Base-by-base conservation (phyloP, 345 rosid species). In the Arabidopsis arenosa region DNA sequence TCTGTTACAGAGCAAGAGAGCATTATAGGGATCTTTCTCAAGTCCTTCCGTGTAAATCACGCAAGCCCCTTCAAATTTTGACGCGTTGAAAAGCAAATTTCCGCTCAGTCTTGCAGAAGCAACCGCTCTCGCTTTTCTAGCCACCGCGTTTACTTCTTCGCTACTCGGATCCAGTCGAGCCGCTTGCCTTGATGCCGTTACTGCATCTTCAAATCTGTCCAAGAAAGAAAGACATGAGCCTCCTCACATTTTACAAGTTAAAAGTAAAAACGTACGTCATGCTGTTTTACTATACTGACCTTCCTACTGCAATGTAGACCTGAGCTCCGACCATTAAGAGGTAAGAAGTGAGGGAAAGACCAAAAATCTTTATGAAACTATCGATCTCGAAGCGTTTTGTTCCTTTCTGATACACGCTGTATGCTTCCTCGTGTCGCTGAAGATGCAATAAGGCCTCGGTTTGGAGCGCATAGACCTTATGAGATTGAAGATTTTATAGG, bases 1-100 rank as follows among this genome's bases (percentile, higher is more conserved):
- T 78, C 99, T 89, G 74, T 94, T 94, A 79, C 97, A 88, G 0
- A 94, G 83, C 81, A 94, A 80, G 52, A 92, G 80, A n/a, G 99
- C 84, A 83, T 87, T 95, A 62, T 72, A 67, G 0, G 96, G 89
- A 9, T 88, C 96, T 17, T 85, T 63, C 48, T 90, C 89, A 0
- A 95, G 88, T 32, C 99, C 98, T 77, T 90, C 96, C 59, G 86
- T 84, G 71, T 95, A 95, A 6, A 84, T 86, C 51, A 62, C 71
- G 72, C 90, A 85, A 26, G 99, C 99, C 61, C 84, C 87, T 9
- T 74, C 53, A 68, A 85, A 88, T 39, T 84, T 89, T 2, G 85
- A 81, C 4, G 87, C 89, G 73, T 82, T 92, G 68, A 87, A 95
- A 5, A 92, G 85, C 72, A 87, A 76, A 74, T 95, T 95, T 52